Conservation (phyloP, 139 green algal species). For the Zygnema cylindricum region DNA sequence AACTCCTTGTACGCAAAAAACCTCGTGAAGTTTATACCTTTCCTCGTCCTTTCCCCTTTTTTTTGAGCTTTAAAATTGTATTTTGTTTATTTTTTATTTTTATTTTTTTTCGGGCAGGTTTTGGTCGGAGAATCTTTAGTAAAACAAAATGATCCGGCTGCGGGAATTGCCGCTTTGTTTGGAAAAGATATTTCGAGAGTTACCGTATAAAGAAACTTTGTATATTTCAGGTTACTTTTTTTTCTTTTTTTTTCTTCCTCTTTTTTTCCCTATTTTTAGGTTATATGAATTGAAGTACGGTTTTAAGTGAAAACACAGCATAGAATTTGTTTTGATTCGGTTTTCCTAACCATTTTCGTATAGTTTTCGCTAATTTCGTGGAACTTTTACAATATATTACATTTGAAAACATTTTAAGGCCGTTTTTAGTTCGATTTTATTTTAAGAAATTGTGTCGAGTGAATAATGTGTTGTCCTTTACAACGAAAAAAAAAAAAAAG, state of each 20-base stretch:
- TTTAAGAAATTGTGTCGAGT: too few relatives aligned
- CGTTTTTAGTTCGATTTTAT: too few relatives aligned
- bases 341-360: too few relatives aligned
- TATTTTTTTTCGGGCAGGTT: too few relatives aligned
- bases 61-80: too few relatives aligned
- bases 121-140: constrained; percentile 97
- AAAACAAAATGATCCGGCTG: constrained; percentile 86
- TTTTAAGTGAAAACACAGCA: not conserved
- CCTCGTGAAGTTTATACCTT: too few relatives aligned
- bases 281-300: not conserved
- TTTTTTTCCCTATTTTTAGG: not conserved
- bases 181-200: constrained; percentile 60
- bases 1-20: too few relatives aligned
- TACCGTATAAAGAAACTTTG: not conserved
- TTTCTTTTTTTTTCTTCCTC: not conserved
- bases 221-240: not conserved
- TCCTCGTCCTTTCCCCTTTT: too few relatives aligned
- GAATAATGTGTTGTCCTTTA: too few relatives aligned
- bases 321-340: not conserved
- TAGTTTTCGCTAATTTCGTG: too few relatives aligned
- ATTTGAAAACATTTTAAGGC: not conserved
- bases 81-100: too few relatives aligned
- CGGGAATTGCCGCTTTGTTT: constrained; percentile 83
- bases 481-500: not conserved
- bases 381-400: too few relatives aligned